Conservation (phyloP, 78 protist species). For the Planoprotostelium fungivorum region DNA sequence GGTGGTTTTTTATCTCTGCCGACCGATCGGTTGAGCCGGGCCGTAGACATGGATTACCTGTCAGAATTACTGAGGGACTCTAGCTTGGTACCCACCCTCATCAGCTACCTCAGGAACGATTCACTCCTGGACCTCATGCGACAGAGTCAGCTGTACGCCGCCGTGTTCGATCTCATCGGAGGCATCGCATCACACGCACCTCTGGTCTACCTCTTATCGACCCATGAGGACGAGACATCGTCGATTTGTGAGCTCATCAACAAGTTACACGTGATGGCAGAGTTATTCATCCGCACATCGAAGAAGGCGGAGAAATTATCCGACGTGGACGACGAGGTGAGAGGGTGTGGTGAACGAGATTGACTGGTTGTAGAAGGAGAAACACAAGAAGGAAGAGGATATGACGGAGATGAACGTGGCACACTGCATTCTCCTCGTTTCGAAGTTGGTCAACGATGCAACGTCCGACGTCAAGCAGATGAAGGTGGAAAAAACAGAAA, state of each 20-base stretch:
- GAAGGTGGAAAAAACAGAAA: neutral
- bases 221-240: neutral
- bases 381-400: neutral
- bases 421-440: neutral
- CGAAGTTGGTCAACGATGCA: neutral
- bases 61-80: constrained; percentile 49
- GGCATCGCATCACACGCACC: neutral
- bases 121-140: constrained; percentile 46
- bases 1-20: constrained; percentile 43
- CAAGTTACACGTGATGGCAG: neutral
- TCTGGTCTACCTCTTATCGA: neutral
- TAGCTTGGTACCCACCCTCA: constrained; percentile 46
- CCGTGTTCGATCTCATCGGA: constrained; percentile 20
- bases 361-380: neutral
- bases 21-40: constrained; percentile 49
- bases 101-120: constrained; percentile 39
- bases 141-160: constrained; percentile 25
- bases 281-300: neutral
- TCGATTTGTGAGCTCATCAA: neutral
- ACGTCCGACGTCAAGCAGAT: neutral
- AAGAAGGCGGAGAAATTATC: neutral
- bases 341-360: neutral
- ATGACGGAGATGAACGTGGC: neutral
- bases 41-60: neutral
- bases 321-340: neutral